Conservation (phyloP, 2,329 filamentous ascomycete species). For the Orbilia brochopaga region DNA sequence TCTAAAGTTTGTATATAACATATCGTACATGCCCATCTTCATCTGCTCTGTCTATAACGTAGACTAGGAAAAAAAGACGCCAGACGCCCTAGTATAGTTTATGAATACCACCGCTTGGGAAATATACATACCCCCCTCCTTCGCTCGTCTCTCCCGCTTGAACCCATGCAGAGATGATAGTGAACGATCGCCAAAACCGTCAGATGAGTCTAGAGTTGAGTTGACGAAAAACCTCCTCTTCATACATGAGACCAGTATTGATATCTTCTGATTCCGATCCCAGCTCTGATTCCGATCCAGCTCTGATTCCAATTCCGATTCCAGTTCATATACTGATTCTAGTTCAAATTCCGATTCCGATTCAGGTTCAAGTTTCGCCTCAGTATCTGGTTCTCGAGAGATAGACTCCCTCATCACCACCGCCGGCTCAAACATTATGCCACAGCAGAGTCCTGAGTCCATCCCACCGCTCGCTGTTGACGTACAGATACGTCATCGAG, state of each 20-base stretch:
- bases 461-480: conserved; percentile 88
- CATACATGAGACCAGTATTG: no score
- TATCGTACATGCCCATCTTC: conserved; percentile 36
- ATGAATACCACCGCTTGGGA: background rate
- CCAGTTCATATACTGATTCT: background rate
- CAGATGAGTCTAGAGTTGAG: background rate
- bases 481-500: conserved; percentile 98
- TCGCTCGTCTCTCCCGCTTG: background rate
- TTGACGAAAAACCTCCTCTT: background rate
- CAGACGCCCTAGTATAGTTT: conserved; percentile 38
- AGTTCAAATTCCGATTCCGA: background rate
- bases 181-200: background rate
- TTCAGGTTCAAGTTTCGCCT: no score
- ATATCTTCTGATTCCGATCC: no score
- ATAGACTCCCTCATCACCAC: background rate
- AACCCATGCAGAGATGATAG: background rate
- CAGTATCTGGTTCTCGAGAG: background rate
- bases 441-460: conserved; percentile 81
- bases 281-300: no score
- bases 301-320: no score
- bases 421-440: conserved; percentile 71
- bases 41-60: conserved; percentile 21
- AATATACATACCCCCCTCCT: background rate
- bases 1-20: no score
- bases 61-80: conserved; percentile 29